Percentiles rank a stretch among this genome's conserved stretches.
phyloP scores from a whole-genome alignment of 1,284 basidiomycete species.

The Singerocomus inundabilis region DNA sequence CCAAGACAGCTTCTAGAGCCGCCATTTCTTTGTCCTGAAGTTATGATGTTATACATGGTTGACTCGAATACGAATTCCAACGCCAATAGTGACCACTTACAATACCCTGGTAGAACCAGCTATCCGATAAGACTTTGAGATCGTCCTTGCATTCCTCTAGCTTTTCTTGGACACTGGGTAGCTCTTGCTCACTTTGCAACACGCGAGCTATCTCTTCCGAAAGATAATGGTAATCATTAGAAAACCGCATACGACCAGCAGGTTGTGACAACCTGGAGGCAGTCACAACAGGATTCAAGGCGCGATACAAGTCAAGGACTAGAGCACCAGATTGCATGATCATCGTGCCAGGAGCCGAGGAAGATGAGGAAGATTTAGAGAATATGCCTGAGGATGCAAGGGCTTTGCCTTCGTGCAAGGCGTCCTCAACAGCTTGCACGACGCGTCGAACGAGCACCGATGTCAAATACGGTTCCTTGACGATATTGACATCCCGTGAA shows the following conservation, averaged over 20 bases:
- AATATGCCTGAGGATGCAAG: conserved; percentile 58
- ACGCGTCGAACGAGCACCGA: conserved; percentile 57
- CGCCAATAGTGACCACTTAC: conserved; percentile 41
- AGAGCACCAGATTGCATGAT: conserved; percentile 63
- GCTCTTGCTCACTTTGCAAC: conserved; percentile 27
- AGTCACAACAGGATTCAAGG: conserved; percentile 76
- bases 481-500: conserved; percentile 10
- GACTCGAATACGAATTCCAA: conserved; percentile 2
- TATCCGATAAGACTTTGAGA: conserved; percentile 55
- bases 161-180: conserved; percentile 41
- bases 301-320: conserved; percentile 79
- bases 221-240: conserved; percentile 85
- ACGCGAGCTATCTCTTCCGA: conserved; percentile 46
- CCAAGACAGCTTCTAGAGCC: conserved; percentile 38
- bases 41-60: conserved; percentile 8
- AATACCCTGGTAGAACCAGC: conserved; percentile 66
- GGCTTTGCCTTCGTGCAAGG: conserved; percentile 57
- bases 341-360: conserved; percentile 45
- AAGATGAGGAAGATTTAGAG: conserved; percentile 27
- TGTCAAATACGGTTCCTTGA: conserved; percentile 56
- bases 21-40: conserved; percentile 24
- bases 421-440: conserved; percentile 56
- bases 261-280: conserved; percentile 53
- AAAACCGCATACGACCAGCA: conserved; percentile 72
- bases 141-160: conserved; percentile 49